A percentile compares a stretch with the other conserved stretches of the same genome.
These are phyloP conservation scores for Candida methanosorbosa DNA, from an alignment of 805 yeast genomes.

Conservation along the genomic window DNA sequence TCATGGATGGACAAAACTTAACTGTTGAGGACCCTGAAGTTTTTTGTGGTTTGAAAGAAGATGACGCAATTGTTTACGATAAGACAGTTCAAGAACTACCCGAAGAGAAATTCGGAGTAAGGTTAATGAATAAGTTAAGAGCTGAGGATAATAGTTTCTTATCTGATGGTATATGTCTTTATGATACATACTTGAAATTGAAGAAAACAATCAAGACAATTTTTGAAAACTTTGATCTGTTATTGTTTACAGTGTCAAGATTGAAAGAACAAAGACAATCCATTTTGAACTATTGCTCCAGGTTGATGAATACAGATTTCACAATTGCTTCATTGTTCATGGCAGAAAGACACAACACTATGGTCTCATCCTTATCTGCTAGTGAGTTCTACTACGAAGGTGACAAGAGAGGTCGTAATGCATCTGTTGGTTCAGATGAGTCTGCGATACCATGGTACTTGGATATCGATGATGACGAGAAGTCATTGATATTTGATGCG, in stretches of 20 bases:
- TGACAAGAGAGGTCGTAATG: conserved; percentile 18
- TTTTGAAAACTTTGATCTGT: conserved; percentile 24
- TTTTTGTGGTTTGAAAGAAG: conserved; percentile 55
- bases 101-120: conserved; percentile 41
- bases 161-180: conserved; percentile 25
- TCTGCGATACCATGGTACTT: conserved; percentile 60
- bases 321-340: conserved; percentile 46
- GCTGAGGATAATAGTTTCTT: conserved; percentile 24
- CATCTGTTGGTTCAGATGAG: conserved; percentile 26
- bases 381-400: conserved; percentile 27
- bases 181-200: conserved; percentile 23
- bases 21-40: conserved; percentile 72
- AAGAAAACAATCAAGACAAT: conserved; percentile 29
- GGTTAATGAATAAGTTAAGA: conserved; percentile 37
- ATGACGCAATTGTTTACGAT: conserved; percentile 35
- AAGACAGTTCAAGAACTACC: conserved; percentile 29
- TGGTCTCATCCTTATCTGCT: conserved; percentile 19
- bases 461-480: conserved; percentile 53
- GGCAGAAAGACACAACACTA: conserved; percentile 32
- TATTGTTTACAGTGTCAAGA: conserved; percentile 38
- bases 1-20: conserved; percentile 61
- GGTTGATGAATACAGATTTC: conserved; percentile 70
- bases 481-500: conserved; percentile 44
- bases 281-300: conserved; percentile 61
- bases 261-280: conserved; percentile 65